Evolutionary conservation across 495 filamentous ascomycete genomes (phyloP).

Genomic region (Astrocystis sublimbata): DNA sequence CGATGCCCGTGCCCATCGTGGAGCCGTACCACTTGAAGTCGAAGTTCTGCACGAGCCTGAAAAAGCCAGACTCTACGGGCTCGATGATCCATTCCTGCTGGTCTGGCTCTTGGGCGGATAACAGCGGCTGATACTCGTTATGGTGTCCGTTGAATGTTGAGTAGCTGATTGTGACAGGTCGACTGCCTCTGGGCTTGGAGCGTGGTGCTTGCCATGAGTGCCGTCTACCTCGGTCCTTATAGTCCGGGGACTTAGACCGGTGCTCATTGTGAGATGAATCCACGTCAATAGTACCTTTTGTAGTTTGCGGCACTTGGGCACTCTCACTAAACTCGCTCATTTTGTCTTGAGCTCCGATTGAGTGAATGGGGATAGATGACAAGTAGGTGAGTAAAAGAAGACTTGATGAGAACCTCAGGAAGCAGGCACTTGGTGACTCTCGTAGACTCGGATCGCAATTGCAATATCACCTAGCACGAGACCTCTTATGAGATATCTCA

Average conservation of each 20-base stretch:
- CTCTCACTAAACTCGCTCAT: neutral
- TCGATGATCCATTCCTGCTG: slow-evolving; percentile 4
- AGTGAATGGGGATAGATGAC: neutral
- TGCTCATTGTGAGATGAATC: neutral
- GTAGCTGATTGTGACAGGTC: neutral
- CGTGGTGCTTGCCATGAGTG: neutral
- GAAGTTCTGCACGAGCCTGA: slow-evolving; percentile 49
- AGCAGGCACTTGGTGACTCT: neutral
- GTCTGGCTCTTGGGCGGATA: neutral
- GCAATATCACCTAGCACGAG: neutral
- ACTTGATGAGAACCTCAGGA: neutral
- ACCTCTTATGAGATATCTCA: neutral
- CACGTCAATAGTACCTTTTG: neutral
- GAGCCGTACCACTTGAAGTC: slow-evolving; percentile 53
- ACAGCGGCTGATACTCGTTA: neutral
- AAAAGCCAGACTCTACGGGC: slow-evolving; percentile 36
- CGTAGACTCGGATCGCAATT: neutral
- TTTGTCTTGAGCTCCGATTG: neutral
- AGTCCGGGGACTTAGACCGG: neutral
- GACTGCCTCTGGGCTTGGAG: neutral
- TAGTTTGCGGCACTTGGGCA: neutral
- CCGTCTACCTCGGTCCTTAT: neutral
- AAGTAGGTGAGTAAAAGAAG: neutral
- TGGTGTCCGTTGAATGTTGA: neutral
- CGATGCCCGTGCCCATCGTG: slow-evolving; percentile 68